These are phyloP conservation scores for Silene uniflora DNA, from an alignment of 148 eudicot species.

Conservation along the genomic window DNA sequence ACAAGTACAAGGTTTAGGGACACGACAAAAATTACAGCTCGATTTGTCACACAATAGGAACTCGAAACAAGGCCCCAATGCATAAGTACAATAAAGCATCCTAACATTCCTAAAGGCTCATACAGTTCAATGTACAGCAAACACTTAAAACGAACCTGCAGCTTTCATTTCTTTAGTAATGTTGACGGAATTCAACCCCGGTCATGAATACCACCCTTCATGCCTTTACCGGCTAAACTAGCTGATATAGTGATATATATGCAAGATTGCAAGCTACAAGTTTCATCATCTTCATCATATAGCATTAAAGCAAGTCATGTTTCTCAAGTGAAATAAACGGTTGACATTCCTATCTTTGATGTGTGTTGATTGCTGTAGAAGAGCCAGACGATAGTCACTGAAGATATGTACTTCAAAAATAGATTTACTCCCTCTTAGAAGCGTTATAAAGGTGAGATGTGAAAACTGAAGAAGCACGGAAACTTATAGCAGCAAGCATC, in stretches of 20 bases:
- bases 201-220: background rate
- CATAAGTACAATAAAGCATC: too few species aligned
- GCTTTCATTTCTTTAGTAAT: too few species aligned
- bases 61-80: too few species aligned
- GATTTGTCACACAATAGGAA: too few species aligned
- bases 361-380: background rate
- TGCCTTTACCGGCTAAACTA: too few species aligned
- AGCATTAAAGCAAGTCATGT: background rate
- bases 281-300: background rate
- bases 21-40: too few species aligned
- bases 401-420: background rate
- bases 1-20: too few species aligned
- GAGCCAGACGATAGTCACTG: background rate
- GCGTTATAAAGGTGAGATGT: conserved; percentile 47
- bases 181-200: too few species aligned
- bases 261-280: too few species aligned
- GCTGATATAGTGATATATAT: too few species aligned
- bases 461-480: conserved; percentile 54
- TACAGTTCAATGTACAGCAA: too few species aligned
- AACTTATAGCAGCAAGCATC: conserved; percentile 69
- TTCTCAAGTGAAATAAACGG: background rate
- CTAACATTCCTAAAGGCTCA: too few species aligned
- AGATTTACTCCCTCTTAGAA: conserved; percentile 62
- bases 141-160: background rate
- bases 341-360: background rate